Evolutionary conservation across 345 rosid genomes (phyloP).

Genomic region (Leavenworthia alabamica): DNA sequence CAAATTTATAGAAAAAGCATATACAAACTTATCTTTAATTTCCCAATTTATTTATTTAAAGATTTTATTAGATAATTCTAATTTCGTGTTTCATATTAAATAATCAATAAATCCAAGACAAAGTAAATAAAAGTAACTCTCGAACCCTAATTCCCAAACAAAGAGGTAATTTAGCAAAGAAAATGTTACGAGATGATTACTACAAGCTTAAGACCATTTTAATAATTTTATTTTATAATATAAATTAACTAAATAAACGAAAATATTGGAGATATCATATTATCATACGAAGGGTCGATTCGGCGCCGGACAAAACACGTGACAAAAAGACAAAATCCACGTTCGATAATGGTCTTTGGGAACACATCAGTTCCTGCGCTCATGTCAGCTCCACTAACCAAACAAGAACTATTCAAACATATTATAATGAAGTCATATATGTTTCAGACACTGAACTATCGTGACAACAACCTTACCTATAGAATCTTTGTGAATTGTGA

Average conservation of each 20-base stretch:
- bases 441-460: too few relatives aligned
- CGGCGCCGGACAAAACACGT: constrained; percentile 30
- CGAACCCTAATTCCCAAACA: too few relatives aligned
- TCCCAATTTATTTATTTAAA: too few relatives aligned
- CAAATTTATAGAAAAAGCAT: too few relatives aligned
- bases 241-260: not conserved
- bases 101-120: too few relatives aligned
- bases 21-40: too few relatives aligned
- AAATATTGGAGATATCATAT: not conserved
- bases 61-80: too few relatives aligned
- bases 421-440: constrained; percentile 13
- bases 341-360: constrained; percentile 9
- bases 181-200: not conserved
- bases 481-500: constrained; percentile 22
- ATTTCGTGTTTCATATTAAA: too few relatives aligned
- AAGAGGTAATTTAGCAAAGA: not conserved
- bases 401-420: too few relatives aligned
- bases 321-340: constrained; percentile 30
- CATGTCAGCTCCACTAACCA: constrained; percentile 8
- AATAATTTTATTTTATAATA: not conserved
- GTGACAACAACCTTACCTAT: constrained; percentile 14
- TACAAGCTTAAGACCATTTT: not conserved
- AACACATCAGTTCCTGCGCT: constrained; percentile 8
- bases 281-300: constrained; percentile 2
- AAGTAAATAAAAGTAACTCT: too few relatives aligned